phyloP scores from a whole-genome alignment of 768 basidiomycete genomes.

The Pholiota conissans region DNA sequence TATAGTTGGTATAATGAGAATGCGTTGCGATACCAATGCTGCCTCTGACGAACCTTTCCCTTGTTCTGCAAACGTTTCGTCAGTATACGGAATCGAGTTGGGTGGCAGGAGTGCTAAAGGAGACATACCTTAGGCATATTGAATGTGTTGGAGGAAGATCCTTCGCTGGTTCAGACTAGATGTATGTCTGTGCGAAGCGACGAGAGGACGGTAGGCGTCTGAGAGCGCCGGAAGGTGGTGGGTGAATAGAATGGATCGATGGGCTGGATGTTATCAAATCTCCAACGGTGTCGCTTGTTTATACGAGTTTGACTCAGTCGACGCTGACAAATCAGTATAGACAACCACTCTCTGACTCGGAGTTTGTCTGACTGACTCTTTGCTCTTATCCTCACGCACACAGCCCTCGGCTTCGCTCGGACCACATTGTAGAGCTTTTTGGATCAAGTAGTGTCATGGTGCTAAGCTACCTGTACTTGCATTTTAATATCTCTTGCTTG shows the following conservation, averaged over 20 bases:
- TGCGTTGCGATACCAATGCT: neutral
- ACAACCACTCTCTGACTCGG: too few species aligned
- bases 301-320: neutral
- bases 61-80: slow-evolving; percentile 4
- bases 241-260: slow-evolving; percentile 1
- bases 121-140: slow-evolving; percentile 11
- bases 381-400: too few species aligned
- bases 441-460: too few species aligned
- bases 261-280: slow-evolving; percentile 7
- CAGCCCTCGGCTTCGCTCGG: too few species aligned
- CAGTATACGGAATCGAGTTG: neutral
- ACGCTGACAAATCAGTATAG: slow-evolving; percentile 4
- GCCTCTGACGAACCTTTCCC: slow-evolving; percentile 7
- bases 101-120: neutral
- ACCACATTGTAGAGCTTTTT: too few species aligned
- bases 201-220: neutral
- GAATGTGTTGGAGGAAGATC: neutral
- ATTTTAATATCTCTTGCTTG: too few species aligned
- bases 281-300: neutral
- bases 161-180: neutral
- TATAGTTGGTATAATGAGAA: slow-evolving; percentile 29
- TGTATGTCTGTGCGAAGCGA: neutral
- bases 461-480: too few species aligned
- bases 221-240: neutral
- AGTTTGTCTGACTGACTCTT: neutral